Evolutionary conservation across 192 early-diverging fungal species (phyloP).

Genomic region (Dissophora globulifera): DNA sequence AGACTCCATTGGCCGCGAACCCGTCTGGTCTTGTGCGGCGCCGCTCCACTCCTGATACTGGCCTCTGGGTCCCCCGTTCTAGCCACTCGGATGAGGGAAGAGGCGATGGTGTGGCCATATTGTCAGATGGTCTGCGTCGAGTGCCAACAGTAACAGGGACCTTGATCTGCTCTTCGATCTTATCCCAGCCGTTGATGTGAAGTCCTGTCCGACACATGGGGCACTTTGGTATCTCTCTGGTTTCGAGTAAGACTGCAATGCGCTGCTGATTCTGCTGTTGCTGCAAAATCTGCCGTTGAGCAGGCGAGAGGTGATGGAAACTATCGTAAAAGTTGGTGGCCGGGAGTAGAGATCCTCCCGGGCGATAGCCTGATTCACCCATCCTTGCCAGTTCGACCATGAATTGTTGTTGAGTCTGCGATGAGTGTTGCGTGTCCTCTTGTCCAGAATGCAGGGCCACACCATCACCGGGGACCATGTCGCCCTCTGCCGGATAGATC

Average conservation of each 20-base stretch:
- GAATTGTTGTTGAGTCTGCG: conserved; percentile 29
- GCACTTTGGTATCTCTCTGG: conserved; percentile 45
- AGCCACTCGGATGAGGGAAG: conserved; percentile 22
- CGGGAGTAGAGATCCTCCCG: background rate
- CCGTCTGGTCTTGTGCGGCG: conserved; percentile 24
- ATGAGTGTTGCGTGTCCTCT: conserved; percentile 1
- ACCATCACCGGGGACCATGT: background rate
- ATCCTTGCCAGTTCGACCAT: conserved; percentile 49
- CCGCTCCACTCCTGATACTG: conserved; percentile 37
- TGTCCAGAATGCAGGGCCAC: background rate
- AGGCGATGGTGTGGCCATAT: background rate
- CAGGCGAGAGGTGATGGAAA: conserved; percentile 15
- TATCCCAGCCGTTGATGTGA: conserved; percentile 48
- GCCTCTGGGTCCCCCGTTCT: conserved; percentile 13
- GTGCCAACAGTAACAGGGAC: conserved; percentile 22
- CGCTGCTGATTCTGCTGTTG: conserved; percentile 38
- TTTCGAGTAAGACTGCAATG: conserved; percentile 35
- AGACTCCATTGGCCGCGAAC: background rate
- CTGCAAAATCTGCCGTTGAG: conserved; percentile 25
- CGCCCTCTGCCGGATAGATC: conserved; percentile 36
- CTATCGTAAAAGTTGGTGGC: conserved; percentile 16
- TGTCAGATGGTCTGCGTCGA: conserved; percentile 13
- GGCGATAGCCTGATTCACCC: conserved; percentile 12
- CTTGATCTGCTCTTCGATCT: conserved; percentile 46
- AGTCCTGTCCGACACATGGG: conserved; percentile 48